Evolutionary conservation across 1,284 basidiomycete genomes (phyloP), one percentile per base, ranked within the genome.

Genomic region (Naganishia cerealis): DNA sequence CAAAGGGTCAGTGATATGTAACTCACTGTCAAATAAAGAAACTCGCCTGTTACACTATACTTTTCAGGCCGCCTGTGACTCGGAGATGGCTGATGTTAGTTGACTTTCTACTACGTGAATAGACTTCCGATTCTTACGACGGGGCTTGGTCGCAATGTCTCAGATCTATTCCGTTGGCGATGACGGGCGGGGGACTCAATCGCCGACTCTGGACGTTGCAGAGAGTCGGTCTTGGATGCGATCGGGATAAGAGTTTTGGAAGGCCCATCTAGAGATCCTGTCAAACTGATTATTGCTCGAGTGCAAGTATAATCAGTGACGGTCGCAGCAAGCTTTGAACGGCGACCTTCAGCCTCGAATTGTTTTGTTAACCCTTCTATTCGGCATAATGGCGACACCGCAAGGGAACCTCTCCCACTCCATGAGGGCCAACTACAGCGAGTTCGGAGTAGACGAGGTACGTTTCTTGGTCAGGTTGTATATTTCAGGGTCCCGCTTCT

Each of bases 401-500:
- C 76, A 79, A 57, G 79, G 79, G 16, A 88, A 85, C 70, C 77
- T 87, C 42, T 85, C 83, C 21, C 79, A 81, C 67, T 88, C 88
- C 3, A 90, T 90, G 88, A 81, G 88, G 21, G 82, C 85, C 58
- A 89, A 90, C 74, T 89, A 89, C 72, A 82, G 81, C 36, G 83
- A 86, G 66, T 83, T 86, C 72, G 88, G 88, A 0, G 87, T 89
- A 4, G 85, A 85, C 69, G 84, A 88, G 77, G 86, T 87, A 62
- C 46, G 72, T 56, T 3, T 59, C 40, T 46, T 7, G 18, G 6
- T 15, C 8, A 18, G 36, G 29, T 52, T 55, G 16, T n/a, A 15
- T 33, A 7, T n/a, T 2, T 18, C 15, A 46, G 2, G 43, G 13
- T 21, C 21, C 46, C 6, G 29, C 29, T 33, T 26, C 24, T 38